Conservation (phyloP, 306 rosid species). For the Acmispon strigosus region DNA sequence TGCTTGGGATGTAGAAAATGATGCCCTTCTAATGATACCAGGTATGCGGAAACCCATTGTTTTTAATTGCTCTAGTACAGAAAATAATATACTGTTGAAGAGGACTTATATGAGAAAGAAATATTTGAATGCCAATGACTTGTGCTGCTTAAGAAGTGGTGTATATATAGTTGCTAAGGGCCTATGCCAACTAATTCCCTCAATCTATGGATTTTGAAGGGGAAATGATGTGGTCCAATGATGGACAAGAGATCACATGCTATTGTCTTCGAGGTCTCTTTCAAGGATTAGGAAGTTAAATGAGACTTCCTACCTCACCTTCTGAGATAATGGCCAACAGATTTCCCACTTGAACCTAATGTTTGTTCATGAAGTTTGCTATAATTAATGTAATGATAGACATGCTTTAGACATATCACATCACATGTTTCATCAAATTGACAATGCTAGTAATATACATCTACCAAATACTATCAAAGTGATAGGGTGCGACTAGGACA, state of each 20-base stretch:
- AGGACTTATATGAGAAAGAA: neutral
- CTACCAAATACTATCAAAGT: neutral
- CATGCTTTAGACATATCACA: constrained; percentile 21
- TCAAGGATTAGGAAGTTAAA: neutral
- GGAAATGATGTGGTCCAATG: neutral
- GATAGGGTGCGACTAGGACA: neutral
- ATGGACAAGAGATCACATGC: constrained; percentile 16
- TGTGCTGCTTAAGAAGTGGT: neutral
- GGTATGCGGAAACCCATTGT: constrained; percentile 27
- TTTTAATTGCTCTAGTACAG: neutral
- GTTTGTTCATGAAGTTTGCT: neutral
- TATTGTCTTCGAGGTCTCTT: constrained; percentile 14
- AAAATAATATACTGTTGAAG: neutral
- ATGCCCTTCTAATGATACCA: constrained; percentile 1
- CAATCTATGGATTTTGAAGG: neutral
- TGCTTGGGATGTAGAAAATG: neutral
- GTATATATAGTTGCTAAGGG: constrained; percentile 19
- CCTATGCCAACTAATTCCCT: neutral
- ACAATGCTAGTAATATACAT: neutral
- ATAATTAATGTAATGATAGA: neutral
- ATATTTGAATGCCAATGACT: neutral
- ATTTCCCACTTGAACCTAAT: neutral
- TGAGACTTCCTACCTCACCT: neutral
- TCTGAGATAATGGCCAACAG: neutral
- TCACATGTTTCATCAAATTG: neutral